These are phyloP conservation scores for Colletotrichum cereale DNA, from an alignment of 2,329 filamentous ascomycete species.

Conservation along the genomic window DNA sequence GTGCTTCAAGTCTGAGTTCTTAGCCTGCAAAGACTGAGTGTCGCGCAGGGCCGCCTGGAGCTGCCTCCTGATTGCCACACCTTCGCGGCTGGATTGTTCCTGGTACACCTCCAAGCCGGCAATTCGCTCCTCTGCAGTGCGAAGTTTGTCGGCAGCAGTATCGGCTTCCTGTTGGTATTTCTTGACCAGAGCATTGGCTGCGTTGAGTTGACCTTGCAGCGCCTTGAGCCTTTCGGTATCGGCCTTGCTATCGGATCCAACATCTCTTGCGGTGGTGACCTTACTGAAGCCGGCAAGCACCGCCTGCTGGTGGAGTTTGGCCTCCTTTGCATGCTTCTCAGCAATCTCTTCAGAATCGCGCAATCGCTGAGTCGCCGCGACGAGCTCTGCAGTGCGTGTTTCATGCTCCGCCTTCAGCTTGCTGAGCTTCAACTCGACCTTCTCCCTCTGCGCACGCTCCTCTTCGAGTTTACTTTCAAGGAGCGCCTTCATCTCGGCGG, in stretches of 20 bases:
- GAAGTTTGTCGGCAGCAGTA: conserved; percentile 85
- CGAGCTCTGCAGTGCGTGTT: conserved; percentile 81
- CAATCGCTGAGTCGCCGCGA: conserved; percentile 78
- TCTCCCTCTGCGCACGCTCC: conserved; percentile 81
- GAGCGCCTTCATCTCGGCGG: conserved; percentile 79
- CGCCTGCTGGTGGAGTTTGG: conserved; percentile 84
- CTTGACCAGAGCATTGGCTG: conserved; percentile 83
- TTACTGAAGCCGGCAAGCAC: conserved; percentile 87
- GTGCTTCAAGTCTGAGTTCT: conserved; percentile 85
- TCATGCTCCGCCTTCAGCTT: conserved; percentile 88
- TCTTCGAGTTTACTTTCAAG: conserved; percentile 87
- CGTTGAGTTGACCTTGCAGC: conserved; percentile 83
- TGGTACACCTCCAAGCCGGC: conserved; percentile 97
- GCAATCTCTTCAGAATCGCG: conserved; percentile 89
- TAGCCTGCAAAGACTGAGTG: conserved; percentile 81
- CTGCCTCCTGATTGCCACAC: conserved; percentile 88
- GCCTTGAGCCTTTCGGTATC: conserved; percentile 77
- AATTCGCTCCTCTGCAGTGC: conserved; percentile 94
- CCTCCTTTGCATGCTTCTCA: conserved; percentile 89
- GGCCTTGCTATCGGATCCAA: conserved; percentile 59
- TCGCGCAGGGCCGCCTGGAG: conserved; percentile 88
- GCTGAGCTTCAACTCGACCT: conserved; percentile 80
- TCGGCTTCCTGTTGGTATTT: conserved; percentile 93
- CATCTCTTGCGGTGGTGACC: conserved; percentile 68
- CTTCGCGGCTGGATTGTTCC: conserved; percentile 95